phyloP scores from a whole-genome alignment of 345 rosid genomes.

The Eucalyptus caleyi region DNA sequence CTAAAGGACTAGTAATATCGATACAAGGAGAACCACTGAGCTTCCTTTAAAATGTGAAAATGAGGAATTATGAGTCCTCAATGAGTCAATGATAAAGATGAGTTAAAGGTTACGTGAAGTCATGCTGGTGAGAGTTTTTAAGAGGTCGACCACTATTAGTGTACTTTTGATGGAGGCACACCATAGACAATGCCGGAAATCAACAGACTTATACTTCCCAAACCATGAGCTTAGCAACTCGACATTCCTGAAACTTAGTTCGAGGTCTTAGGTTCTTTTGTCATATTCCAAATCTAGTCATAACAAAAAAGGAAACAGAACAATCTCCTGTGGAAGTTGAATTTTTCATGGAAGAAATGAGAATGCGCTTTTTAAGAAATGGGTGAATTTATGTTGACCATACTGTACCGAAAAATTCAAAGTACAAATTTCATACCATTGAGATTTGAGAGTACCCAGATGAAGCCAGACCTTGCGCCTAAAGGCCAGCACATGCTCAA shows the following conservation, averaged over 20 bases:
- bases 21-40: conserved; percentile 18
- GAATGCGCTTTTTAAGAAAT: background rate
- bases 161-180: background rate
- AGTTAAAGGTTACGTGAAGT: background rate
- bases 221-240: background rate
- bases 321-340: background rate
- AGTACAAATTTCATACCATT: background rate
- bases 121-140: background rate
- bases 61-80: background rate
- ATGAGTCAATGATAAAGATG: background rate
- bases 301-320: background rate
- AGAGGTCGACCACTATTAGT: background rate
- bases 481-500: too few relatives aligned
- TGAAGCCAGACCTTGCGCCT: background rate
- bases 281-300: background rate
- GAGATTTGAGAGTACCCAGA: background rate
- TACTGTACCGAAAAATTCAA: background rate
- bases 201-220: background rate
- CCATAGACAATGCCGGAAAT: background rate
- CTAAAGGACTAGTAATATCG: conserved; percentile 27
- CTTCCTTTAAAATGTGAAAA: background rate
- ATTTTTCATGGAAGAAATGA: background rate
- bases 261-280: background rate
- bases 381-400: background rate
- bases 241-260: background rate